A percentile compares a stretch with the other conserved stretches of the same genome.
phyloP scores from a whole-genome alignment of 176 grass and related monocot genomes.

The Musa beccarii region DNA sequence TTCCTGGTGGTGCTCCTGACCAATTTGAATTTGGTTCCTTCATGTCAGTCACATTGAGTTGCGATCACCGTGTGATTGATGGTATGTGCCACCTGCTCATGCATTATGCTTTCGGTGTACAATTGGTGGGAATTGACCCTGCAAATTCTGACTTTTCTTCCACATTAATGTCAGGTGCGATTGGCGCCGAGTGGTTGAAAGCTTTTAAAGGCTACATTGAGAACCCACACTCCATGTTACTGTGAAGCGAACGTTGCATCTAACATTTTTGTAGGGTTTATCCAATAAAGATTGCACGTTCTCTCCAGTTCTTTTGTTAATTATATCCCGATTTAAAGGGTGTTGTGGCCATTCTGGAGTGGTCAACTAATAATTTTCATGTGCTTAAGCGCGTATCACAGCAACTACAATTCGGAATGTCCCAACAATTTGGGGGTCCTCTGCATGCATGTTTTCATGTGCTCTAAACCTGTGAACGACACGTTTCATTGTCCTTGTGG shows the following conservation, averaged over 20 bases:
- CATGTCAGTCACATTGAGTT: slow-evolving; percentile 90
- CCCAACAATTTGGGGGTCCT: too few relatives aligned
- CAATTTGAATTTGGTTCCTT: slow-evolving; percentile 92
- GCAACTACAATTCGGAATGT: too few relatives aligned
- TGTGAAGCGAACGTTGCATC: slow-evolving; percentile 25
- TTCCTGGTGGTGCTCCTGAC: slow-evolving; percentile 43
- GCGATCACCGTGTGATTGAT: slow-evolving; percentile 95
- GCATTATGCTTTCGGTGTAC: not conserved
- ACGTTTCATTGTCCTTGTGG: too few relatives aligned
- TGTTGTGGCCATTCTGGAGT: too few relatives aligned
- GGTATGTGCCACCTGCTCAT: slow-evolving; percentile 29
- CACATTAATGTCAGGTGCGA: slow-evolving; percentile 41
- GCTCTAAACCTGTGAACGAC: too few relatives aligned
- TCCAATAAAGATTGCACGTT: slow-evolving; percentile 31
- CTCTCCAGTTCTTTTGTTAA: slow-evolving; percentile 15
- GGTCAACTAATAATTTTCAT: too few relatives aligned
- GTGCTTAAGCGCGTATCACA: too few relatives aligned
- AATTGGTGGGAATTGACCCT: not conserved
- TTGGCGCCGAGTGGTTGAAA: slow-evolving; percentile 83
- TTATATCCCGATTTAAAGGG: not conserved
- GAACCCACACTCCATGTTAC: slow-evolving; percentile 75
- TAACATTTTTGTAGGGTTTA: slow-evolving; percentile 31
- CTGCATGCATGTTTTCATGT: too few relatives aligned
- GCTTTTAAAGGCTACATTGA: slow-evolving; percentile 91
- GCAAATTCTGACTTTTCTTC: not conserved